Base-by-base conservation (phyloP, 306 rosid genomes). In the Coriaria nepalensis region DNA sequence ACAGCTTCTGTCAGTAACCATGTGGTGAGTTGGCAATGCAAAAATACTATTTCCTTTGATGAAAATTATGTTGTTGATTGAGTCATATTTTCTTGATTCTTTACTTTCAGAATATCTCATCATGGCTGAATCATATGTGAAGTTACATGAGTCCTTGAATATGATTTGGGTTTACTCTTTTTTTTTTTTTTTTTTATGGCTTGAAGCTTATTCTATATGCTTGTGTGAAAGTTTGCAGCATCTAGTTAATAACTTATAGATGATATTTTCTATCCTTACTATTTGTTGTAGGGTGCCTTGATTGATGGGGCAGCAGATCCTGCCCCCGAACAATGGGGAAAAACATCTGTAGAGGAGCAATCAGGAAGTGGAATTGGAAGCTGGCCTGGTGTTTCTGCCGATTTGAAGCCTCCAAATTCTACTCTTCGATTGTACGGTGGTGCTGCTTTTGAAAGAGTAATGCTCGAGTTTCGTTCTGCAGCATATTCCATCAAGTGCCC, bases 251-350 rank as follows among this genome's bases (percentile, higher is more conserved):
- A 20, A 20, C 29, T 20, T 3, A 20, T 20, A 3, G 29, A 20
- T 20, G 48, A 34, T 43, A 40, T 29, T 37, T 4, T 33, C 5
- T 52, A n/a, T 59, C 58, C 5, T 65, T 62, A 43, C 47, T 43
- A 9, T 52, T 47, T 65, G 64, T 29, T 61, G 40, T 45, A 90
- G 97, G 82, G 85, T 49, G 80, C 79, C 20, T 72, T 90, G 73
- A 81, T 90, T 60, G 97, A 90, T 52, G 97, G 97, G 57, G 95
- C 97, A 63, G 92, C 95, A 36, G 95, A 90, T 62, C 95, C 97
- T 73, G 76, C 81, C 66, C 97, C 97, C 12, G 97, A 84, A 78
- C 95, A 77, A 63, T 90, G 94, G 97, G 97, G 95, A 20, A 90
- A 77, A 69, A 77, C 95, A 51, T 76, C 96, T 13, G 57, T 58